A percentile compares a stretch with the other conserved stretches of the same genome.
Evolutionary conservation across 2,329 filamentous ascomycete genomes (phyloP).

Genomic region (Calonectria honghensis): DNA sequence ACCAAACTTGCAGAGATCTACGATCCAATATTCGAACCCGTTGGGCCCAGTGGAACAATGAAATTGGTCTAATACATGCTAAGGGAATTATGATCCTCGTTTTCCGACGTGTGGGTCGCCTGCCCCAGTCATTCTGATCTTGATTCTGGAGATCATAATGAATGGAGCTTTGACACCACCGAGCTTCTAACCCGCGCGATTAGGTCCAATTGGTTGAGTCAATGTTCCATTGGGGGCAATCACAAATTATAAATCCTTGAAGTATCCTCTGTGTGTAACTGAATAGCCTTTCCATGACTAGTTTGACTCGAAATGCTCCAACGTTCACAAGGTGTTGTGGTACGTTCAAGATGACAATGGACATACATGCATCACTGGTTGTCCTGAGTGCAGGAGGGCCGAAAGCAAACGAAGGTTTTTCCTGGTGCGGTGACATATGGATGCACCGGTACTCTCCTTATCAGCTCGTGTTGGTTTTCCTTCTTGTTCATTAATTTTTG

Average conservation of each 20-base stretch:
- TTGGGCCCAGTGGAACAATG: not conserved
- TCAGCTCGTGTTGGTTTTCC: not conserved
- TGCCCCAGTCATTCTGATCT: constrained; percentile 3
- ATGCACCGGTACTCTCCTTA: not conserved
- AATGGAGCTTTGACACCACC: not conserved
- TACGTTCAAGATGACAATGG: not conserved
- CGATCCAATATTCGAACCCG: not conserved
- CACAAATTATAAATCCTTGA: not conserved
- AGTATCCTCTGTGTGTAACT: not conserved
- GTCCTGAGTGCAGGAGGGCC: not conserved
- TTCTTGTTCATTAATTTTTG: not conserved
- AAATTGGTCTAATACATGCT: not conserved
- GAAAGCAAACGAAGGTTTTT: not conserved
- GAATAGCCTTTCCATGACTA: not conserved
- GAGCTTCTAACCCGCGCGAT: not conserved
- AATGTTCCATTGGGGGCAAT: not conserved
- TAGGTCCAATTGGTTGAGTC: not conserved
- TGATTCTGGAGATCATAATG: not conserved
- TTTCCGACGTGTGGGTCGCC: not conserved
- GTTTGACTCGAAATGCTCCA: not conserved
- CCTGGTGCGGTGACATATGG: not conserved
- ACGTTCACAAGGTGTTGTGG: not conserved
- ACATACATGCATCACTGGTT: not conserved
- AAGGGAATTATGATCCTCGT: not conserved
- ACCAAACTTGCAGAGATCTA: not conserved